Evolutionary conservation across 257 asterid species (phyloP), one percentile per base, ranked within the genome.

Genomic region (Solanum bulbocastanum): DNA sequence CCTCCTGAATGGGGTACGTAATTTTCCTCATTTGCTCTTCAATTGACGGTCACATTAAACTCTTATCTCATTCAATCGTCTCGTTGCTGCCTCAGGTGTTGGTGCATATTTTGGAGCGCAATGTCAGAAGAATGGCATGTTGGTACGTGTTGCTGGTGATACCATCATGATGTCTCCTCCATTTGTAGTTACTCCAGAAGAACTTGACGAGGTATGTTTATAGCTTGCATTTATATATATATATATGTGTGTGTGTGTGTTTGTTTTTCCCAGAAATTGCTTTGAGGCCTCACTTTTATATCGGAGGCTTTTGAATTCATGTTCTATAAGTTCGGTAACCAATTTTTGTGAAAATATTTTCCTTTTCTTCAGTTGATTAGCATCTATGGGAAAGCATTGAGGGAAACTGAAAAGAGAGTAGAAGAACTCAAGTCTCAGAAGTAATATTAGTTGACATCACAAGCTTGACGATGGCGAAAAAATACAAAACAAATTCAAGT

Each of bases 101-200:
- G 99, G 94, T 79, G 93, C 98, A 86, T 97, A 96, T 89, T 97
- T 97, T 87, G 98, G 96, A 90, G 98, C 96, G 10, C 93, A 94
- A 86, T 97, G 99, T 56, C 92, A 92, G 94, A 92, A 97, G 90
- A 79, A 91, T 9, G 99, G 99, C 36, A 92, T 97, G 99, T 88
- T 97, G 81, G 96, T 95, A n/a, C 98, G 99, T 22, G 95, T 92
- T 83, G 92, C 95, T 18, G 99, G 98, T 22, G 99, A 97, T 89
- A 91, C 8, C 58, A 92, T 93, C 87, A 92, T 97, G 98, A 97
- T 97, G 99, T 97, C 98, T 88, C 99, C 99, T 56, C 98, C 99
- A 2, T 93, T 96, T 88, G 93, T 97, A 78, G 90, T 95, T 18
- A 93, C 96, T 76, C 94, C 90, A 72, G 91, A 87, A 88, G 98